Base-by-base conservation (phyloP, 768 basidiomycete species). In the Cyclocybe cylindracea region DNA sequence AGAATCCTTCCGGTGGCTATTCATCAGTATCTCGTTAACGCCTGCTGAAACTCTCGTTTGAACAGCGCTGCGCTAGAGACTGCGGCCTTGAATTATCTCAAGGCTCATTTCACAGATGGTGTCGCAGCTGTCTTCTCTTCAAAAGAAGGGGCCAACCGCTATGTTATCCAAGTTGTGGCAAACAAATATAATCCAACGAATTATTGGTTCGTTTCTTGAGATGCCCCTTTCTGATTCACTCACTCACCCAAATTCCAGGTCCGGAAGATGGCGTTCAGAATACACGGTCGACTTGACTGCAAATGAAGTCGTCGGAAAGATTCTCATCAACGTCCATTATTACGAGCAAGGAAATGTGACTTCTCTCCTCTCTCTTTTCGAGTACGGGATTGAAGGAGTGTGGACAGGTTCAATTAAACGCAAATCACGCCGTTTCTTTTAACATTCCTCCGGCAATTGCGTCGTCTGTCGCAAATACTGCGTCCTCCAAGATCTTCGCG, bases 311-410 rank as follows among this genome's bases (percentile, higher is more conserved):
- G 68, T 71, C n/a, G 94, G 94, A 0, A 82, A 75, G 60, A 82
- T 97, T 11, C 74, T 87, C 7, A 80, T 91, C 39, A 90, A 94
- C 61, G 87, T 98, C 10, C 97, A 99, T 68, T 98, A 98, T 64
- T 98, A 95, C 63, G 97, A 99, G 67, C 93, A 97, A 65, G 96
- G 96, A 59, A 96, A 95, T 66, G 93, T 95, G 49, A 45, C 85
- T 13, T 40, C 11, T 31, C 7, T n/a, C 29, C 7, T 14, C 18
- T 39, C 1, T 4, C 4, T 9, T 48, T 9, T 3, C 14, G 18
- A 37, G 44, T 11, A 13, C 18, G 10, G 3, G 3, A 14, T 5
- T 33, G 19, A 8, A 16, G 37, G 11, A 45, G 4, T 39, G 39
- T 53, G 37, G 32, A 14, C 58, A 98, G 91, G 95, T 98, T 32